These are phyloP conservation scores for Aegilops umbellulata DNA, from an alignment of 176 grass and related monocot species.

Conservation along the genomic window DNA sequence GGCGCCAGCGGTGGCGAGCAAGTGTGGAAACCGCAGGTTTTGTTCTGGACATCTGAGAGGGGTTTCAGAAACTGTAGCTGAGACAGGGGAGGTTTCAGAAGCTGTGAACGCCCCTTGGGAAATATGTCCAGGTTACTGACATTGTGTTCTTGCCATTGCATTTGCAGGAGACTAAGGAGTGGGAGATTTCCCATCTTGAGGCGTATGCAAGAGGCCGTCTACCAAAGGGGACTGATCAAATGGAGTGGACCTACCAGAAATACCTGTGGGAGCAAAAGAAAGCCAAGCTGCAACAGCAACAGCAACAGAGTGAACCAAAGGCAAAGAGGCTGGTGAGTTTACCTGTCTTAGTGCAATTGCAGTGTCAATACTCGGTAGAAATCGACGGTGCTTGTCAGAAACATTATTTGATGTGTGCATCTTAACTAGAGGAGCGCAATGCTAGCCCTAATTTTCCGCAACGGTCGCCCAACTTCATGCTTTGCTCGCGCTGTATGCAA, in stretches of 20 bases:
- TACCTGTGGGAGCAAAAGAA: background rate
- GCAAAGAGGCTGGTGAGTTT: constrained; percentile 12
- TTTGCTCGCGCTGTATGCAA: background rate
- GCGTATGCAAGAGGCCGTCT: background rate
- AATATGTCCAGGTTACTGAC: background rate
- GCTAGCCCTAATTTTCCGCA: background rate
- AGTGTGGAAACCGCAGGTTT: background rate
- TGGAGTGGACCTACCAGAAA: background rate
- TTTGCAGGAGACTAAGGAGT: background rate
- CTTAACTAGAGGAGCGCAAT: background rate
- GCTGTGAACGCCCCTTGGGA: too few relatives aligned
- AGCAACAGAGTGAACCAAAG: background rate
- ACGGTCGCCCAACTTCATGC: background rate
- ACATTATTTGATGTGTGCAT: background rate
- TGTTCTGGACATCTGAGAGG: background rate
- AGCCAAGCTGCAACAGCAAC: background rate
- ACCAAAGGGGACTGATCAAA: background rate
- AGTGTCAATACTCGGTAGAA: background rate
- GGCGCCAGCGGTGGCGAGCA: background rate
- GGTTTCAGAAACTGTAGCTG: background rate
- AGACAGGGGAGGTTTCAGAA: background rate
- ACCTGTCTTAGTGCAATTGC: background rate
- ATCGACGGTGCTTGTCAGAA: background rate
- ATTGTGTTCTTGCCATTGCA: background rate
- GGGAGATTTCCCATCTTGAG: background rate